Evolutionary conservation across 1,284 basidiomycete species (phyloP).

Genomic region (Laetiporus sulphureus): DNA sequence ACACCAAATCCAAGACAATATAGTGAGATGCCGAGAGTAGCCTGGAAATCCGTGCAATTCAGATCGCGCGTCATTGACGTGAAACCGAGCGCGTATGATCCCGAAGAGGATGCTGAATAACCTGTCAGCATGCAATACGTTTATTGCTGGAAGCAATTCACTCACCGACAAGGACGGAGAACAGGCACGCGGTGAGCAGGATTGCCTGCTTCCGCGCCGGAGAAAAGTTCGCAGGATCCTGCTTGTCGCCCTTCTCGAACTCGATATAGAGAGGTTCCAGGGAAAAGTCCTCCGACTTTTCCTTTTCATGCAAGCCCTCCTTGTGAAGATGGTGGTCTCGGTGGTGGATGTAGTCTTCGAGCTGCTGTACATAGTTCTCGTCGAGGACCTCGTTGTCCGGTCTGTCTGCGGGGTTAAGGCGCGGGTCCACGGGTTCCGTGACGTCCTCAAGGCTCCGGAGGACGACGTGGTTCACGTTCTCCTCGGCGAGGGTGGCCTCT

Average conservation of each 20-base stretch:
- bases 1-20: conserved; percentile 67
- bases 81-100: conserved; percentile 54
- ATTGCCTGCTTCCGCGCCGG: conserved; percentile 40
- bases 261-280: conserved; percentile 33
- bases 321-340: conserved; percentile 15
- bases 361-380: conserved; percentile 18
- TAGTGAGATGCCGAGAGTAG: conserved; percentile 52
- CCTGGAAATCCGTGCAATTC: conserved; percentile 49
- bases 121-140: not conserved
- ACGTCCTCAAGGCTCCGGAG: conserved; percentile 17
- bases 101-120: conserved; percentile 40
- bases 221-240: conserved; percentile 47
- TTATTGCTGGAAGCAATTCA: not conserved
- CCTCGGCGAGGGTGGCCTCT: conserved; percentile 14
- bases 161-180: conserved; percentile 48
- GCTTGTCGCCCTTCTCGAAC: conserved; percentile 40
- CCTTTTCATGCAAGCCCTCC: conserved; percentile 2
- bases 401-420: conserved; percentile 18
- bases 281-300: conserved; percentile 1
- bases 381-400: conserved; percentile 21
- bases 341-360: conserved; percentile 22
- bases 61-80: conserved; percentile 61
- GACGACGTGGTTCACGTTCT: conserved; percentile 9
- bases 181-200: conserved; percentile 50
- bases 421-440: conserved; percentile 22